These are phyloP conservation scores for Aspergillus viridinutans DNA, from an alignment of 2,329 filamentous ascomycete genomes.

Conservation along the genomic window DNA sequence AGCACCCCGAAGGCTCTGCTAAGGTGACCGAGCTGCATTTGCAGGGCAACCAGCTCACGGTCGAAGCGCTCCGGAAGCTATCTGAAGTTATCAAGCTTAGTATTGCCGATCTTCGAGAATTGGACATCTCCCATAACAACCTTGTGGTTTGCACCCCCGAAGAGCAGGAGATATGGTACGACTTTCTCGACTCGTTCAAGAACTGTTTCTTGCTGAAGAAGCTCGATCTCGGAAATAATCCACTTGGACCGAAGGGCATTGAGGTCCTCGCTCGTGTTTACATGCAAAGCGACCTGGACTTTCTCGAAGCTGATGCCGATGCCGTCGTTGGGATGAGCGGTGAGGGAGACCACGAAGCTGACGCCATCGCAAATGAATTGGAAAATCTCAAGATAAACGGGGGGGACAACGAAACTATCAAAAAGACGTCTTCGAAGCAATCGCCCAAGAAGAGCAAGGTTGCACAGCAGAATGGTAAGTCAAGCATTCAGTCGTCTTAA, in stretches of 20 bases:
- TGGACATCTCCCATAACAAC: slow-evolving; percentile 46
- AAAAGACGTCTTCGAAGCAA: slow-evolving; percentile 9
- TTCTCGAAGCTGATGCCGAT: slow-evolving; percentile 24
- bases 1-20: slow-evolving; percentile 27
- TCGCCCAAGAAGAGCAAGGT: slow-evolving; percentile 15
- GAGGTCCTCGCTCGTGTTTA: slow-evolving; percentile 45
- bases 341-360: neutral
- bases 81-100: slow-evolving; percentile 40
- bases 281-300: slow-evolving; percentile 32
- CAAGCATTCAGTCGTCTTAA: neutral
- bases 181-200: slow-evolving; percentile 43
- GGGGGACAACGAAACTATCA: slow-evolving; percentile 15
- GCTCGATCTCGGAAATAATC: slow-evolving; percentile 45
- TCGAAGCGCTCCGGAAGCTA: slow-evolving; percentile 38
- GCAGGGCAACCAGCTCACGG: slow-evolving; percentile 43
- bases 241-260: slow-evolving; percentile 39
- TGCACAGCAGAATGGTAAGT: slow-evolving; percentile 10
- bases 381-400: slow-evolving; percentile 8
- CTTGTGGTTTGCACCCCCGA: slow-evolving; percentile 36
- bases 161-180: slow-evolving; percentile 40
- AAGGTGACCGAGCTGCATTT: slow-evolving; percentile 46
- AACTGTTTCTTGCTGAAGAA: slow-evolving; percentile 41
- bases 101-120: slow-evolving; percentile 41
- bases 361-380: slow-evolving; percentile 4
- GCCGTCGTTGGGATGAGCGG: slow-evolving; percentile 10